Percentiles rank a stretch among this genome's conserved stretches.
These are phyloP conservation scores for Mycosphaerelloides madeirae DNA, from an alignment of 2,329 filamentous ascomycete species.

Conservation along the genomic window DNA sequence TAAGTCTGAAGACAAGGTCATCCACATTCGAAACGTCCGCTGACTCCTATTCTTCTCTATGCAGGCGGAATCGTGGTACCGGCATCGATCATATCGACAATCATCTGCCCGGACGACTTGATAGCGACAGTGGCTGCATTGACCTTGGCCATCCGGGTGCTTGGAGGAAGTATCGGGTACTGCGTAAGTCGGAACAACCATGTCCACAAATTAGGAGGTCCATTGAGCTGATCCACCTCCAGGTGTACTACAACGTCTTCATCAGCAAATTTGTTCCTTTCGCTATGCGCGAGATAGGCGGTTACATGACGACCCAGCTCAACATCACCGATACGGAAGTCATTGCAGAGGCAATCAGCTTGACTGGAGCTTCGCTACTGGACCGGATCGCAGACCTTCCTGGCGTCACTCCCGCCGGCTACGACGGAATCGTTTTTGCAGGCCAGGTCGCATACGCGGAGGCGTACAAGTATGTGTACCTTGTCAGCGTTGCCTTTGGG, in stretches of 20 bases:
- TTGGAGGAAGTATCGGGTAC: slow-evolving; percentile 58
- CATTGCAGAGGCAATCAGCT: slow-evolving; percentile 46
- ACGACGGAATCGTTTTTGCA: slow-evolving; percentile 21
- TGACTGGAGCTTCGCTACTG: slow-evolving; percentile 52
- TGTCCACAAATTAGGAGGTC: too few relatives aligned
- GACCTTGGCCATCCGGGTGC: slow-evolving; percentile 63
- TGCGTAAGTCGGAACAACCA: slow-evolving; percentile 16
- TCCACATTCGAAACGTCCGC: background rate
- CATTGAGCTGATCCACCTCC: too few relatives aligned
- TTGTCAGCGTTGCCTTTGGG: slow-evolving; percentile 30
- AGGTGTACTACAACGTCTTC: slow-evolving; percentile 38
- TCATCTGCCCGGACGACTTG: slow-evolving; percentile 65
- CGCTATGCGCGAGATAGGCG: slow-evolving; percentile 45
- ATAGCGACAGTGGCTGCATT: slow-evolving; percentile 66
- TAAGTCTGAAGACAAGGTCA: slow-evolving; percentile 23
- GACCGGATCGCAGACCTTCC: slow-evolving; percentile 46
- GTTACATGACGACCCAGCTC: slow-evolving; percentile 45
- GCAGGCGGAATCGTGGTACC: slow-evolving; percentile 58
- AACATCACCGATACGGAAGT: slow-evolving; percentile 44
- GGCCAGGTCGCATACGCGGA: slow-evolving; percentile 28
- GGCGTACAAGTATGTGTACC: slow-evolving; percentile 28
- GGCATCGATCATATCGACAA: slow-evolving; percentile 61
- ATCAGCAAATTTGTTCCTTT: slow-evolving; percentile 37
- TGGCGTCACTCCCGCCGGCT: slow-evolving; percentile 44
- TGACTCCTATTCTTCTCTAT: background rate